Base-by-base conservation (phyloP, 768 basidiomycete species). In the Paxillus rubicundulus region DNA sequence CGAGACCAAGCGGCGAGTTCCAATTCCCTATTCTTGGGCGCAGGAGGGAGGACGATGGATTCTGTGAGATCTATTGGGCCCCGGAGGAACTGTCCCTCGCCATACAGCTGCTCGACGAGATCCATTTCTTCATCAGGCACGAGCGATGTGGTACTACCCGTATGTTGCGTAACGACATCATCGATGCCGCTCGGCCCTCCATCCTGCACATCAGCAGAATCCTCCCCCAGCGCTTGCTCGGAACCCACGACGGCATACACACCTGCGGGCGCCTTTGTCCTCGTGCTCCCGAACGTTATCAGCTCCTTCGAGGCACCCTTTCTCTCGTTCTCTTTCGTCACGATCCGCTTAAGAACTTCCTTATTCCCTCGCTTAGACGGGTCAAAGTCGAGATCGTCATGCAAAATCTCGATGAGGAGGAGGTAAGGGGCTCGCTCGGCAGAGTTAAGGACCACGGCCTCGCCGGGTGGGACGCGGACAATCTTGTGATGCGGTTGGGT, bases 381-480 rank as follows among this genome's bases (percentile, higher is more conserved):
- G 62, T 97, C 90, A 66, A 99, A 98, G 67, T 96, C 90, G 32
- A 99, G 79, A 61, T 98, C 96, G 30, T 84, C 86, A 55, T 84
- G 82, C 28, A 98, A 77, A 41, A 98, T 87, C 70, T 99, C 97
- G 52, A 98, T 82, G 55, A 95, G 78, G 20, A 99, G 80, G 17
- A 99, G 78, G 66, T 91, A 99, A 5, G 97, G 97, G 0, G 93
- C 94, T 33, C 90, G 82, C 70, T 99, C 95, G 3, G 97, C 97
- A 17, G 96, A 98, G 67, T 99, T 99, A 24, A 99, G 80, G 9
- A 98, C 97, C 41, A 98, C 97, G 51, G 92, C 89, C 74, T 99
- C 97, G 13, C 95, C 92, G 3, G 97, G 96, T 10, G 96, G 95
- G 63, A 99, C 96, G 57, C 97, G 86, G 46, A 98, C 94, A 47